Evolutionary conservation across 2,329 filamentous ascomycete species (phyloP).

Genomic region (Colletotrichum sp.): DNA sequence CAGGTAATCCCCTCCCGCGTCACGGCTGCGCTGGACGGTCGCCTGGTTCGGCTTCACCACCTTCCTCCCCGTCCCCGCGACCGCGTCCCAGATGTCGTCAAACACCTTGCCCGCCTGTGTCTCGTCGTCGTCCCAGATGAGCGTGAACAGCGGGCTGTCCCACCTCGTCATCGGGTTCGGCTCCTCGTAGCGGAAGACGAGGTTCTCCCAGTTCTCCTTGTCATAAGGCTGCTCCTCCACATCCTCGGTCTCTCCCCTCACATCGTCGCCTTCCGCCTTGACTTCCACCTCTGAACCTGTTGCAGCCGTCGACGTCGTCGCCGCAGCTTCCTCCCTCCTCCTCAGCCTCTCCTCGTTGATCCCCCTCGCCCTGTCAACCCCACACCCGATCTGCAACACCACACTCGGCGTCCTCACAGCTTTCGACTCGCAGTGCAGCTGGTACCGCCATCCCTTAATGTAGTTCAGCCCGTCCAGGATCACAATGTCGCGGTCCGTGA

Average conservation of each 20-base stretch:
- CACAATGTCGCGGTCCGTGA: conserved; percentile 76
- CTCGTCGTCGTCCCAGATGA: conserved; percentile 76
- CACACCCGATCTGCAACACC: conserved; percentile 70
- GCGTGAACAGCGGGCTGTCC: conserved; percentile 83
- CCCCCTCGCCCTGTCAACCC: conserved; percentile 53
- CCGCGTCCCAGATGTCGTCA: conserved; percentile 75
- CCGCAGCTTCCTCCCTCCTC: conserved; percentile 24
- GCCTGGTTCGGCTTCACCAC: conserved; percentile 76
- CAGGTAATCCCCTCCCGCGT: conserved; percentile 75
- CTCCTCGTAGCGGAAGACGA: conserved; percentile 84
- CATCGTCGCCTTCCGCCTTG: conserved; percentile 33
- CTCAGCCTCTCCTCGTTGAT: conserved; percentile 67
- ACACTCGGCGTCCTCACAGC: conserved; percentile 77
- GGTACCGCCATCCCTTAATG: conserved; percentile 89
- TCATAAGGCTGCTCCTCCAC: conserved; percentile 52
- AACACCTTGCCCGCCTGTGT: conserved; percentile 62
- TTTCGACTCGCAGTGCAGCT: conserved; percentile 85
- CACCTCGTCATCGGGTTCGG: conserved; percentile 85
- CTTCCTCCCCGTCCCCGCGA: conserved; percentile 69
- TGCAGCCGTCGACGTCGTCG: background rate
- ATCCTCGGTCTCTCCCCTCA: conserved; percentile 31
- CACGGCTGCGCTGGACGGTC: conserved; percentile 67
- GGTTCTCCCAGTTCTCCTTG: conserved; percentile 73
- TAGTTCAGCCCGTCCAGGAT: conserved; percentile 84
- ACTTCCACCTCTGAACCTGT: background rate